Percentiles rank a stretch among this genome's conserved stretches.
Conservation (phyloP, 345 rosid species). For the Xanthoceras sorbifolium region DNA sequence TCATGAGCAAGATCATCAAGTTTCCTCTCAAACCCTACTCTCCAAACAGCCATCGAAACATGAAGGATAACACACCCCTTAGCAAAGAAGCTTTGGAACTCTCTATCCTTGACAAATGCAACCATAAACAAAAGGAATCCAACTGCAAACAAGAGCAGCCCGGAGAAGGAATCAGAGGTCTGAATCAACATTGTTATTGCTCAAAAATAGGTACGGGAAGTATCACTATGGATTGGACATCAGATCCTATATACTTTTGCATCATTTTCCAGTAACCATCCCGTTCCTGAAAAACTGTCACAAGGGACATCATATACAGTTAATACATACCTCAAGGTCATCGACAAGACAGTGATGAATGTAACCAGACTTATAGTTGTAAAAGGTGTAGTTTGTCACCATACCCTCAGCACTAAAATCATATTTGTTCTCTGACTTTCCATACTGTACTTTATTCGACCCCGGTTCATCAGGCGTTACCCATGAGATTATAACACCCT, state of each 20-base stretch:
- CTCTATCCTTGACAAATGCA: conserved; percentile 75
- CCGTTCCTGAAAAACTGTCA: no score
- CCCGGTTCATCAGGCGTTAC: conserved; percentile 33
- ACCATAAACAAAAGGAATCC: no score
- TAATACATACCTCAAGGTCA: conserved; percentile 35
- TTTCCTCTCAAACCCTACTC: conserved; percentile 65
- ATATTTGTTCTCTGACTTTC: conserved; percentile 30
- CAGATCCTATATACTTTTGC: no score
- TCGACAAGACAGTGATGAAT: conserved; percentile 49
- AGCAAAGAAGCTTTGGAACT: conserved; percentile 81
- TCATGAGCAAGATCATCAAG: no score
- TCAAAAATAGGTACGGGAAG: no score
- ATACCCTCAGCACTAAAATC: conserved; percentile 30
- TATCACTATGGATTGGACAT: no score
- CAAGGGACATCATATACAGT: neutral
- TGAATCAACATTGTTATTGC: no score
- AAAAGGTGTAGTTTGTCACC: conserved; percentile 35
- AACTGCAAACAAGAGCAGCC: no score
- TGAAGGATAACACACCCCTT: conserved; percentile 77
- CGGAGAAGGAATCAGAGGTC: no score
- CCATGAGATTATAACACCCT: conserved; percentile 52
- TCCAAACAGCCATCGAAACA: conserved; percentile 70
- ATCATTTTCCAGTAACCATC: no score
- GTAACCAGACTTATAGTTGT: conserved; percentile 47
- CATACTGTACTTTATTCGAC: conserved; percentile 32